phyloP scores from a whole-genome alignment of 108 stramenopile species.

The Nitzschia sp. region DNA sequence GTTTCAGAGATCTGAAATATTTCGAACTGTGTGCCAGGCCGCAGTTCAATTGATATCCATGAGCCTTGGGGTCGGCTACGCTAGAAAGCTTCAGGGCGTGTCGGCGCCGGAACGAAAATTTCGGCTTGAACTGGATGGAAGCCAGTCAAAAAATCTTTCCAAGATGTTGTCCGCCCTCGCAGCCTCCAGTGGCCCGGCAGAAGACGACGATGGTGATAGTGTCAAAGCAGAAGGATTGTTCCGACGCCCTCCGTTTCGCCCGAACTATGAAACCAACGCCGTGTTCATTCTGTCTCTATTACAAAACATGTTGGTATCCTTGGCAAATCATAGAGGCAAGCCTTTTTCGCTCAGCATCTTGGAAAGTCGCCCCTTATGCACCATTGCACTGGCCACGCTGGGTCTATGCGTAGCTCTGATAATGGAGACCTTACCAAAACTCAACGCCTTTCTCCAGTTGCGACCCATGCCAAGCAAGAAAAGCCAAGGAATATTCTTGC shows the following conservation, averaged over 20 bases:
- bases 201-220: neutral
- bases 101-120: neutral
- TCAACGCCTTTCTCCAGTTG: conserved; percentile 36
- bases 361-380: conserved; percentile 39
- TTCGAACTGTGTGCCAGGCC: conserved; percentile 49
- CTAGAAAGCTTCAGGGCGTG: conserved; percentile 31
- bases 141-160: neutral
- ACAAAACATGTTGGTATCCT: conserved; percentile 52
- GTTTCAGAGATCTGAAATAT: conserved; percentile 38
- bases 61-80: conserved; percentile 38
- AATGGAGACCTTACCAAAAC: conserved; percentile 12
- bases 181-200: neutral
- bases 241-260: conserved; percentile 52
- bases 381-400: conserved; percentile 2
- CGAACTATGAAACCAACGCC: conserved; percentile 63
- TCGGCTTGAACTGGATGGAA: neutral
- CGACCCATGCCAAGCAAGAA: conserved; percentile 13
- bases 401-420: conserved; percentile 18
- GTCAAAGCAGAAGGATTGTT: conserved; percentile 21
- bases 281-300: conserved; percentile 65
- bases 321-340: conserved; percentile 57
- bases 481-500: conserved; percentile 13
- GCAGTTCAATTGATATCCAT: conserved; percentile 49
- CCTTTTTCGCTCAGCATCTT: conserved; percentile 58
- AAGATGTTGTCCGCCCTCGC: neutral